Evolutionary conservation across 345 rosid genomes (phyloP).

Genomic region (Citrus sp.): DNA sequence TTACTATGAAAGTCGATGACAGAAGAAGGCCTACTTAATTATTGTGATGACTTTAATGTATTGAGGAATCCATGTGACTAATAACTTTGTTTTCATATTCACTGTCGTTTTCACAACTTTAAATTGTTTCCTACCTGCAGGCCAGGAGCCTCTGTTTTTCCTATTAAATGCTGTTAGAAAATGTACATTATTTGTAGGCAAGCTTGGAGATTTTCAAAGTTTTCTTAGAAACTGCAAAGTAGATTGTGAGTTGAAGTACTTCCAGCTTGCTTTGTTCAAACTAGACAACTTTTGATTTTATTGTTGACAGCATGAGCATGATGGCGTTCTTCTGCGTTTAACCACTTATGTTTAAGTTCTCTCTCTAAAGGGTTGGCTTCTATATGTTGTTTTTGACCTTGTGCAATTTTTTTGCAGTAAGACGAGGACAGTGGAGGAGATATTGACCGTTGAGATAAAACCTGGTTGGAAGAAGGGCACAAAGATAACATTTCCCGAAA

Average conservation of each 20-base stretch:
- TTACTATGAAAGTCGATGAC: too few species aligned
- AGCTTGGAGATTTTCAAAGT: not conserved
- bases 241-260: not conserved
- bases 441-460: too few species aligned
- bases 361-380: not conserved
- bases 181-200: not conserved
- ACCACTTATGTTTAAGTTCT: not conserved
- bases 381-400: conserved; percentile 9
- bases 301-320: not conserved
- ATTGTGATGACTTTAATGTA: too few species aligned
- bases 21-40: too few species aligned
- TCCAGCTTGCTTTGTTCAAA: not conserved
- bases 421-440: conserved; percentile 55
- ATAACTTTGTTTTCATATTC: too few species aligned
- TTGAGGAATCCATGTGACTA: not conserved
- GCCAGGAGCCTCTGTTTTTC: not conserved
- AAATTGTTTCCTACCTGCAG: not conserved
- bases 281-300: not conserved
- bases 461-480: too few species aligned
- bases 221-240: not conserved
- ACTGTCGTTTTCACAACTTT: not conserved
- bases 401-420: conserved; percentile 48
- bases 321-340: not conserved
- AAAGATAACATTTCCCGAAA: too few species aligned
- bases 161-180: not conserved